Percentiles rank a stretch among this genome's conserved stretches.
phyloP scores from a whole-genome alignment of 495 filamentous ascomycete genomes.

The Aspergillus affinis region DNA sequence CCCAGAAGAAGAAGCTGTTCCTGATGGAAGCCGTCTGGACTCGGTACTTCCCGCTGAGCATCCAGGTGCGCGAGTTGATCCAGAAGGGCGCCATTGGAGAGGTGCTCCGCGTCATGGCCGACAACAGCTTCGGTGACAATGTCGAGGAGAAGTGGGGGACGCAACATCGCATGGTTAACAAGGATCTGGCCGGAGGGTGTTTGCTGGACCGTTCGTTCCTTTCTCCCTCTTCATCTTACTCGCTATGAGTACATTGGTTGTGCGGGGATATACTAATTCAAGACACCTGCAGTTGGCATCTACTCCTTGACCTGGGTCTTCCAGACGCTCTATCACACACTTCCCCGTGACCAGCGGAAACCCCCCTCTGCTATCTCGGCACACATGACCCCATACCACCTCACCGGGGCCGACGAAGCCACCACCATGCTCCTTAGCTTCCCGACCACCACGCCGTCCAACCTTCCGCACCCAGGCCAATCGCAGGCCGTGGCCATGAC shows the following conservation, averaged over 20 bases:
- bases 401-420: conserved; percentile 79
- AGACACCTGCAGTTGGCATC: conserved; percentile 61
- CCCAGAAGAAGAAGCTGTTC: conserved; percentile 79
- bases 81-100: conserved; percentile 68
- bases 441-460: conserved; percentile 57
- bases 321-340: conserved; percentile 82
- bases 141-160: conserved; percentile 54
- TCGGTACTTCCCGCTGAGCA: conserved; percentile 79
- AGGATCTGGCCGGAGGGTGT: conserved; percentile 80
- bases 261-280: background rate
- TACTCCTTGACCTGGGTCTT: conserved; percentile 93
- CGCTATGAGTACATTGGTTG: background rate
- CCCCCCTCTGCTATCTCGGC: conserved; percentile 57
- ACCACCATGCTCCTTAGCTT: conserved; percentile 80
- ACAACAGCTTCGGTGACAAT: conserved; percentile 56
- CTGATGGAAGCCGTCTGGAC: conserved; percentile 98
- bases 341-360: conserved; percentile 54
- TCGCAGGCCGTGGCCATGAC: conserved; percentile 80
- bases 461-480: conserved; percentile 30
- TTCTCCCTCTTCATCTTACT: background rate
- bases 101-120: conserved; percentile 74
- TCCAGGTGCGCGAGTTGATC: conserved; percentile 72
- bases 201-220: conserved; percentile 64
- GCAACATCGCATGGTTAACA: conserved; percentile 80
- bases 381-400: conserved; percentile 71